A percentile compares a stretch with the other conserved stretches of the same genome.
Conservation (phyloP, 805 yeast genomes). For the Kodamaea sagamina region DNA sequence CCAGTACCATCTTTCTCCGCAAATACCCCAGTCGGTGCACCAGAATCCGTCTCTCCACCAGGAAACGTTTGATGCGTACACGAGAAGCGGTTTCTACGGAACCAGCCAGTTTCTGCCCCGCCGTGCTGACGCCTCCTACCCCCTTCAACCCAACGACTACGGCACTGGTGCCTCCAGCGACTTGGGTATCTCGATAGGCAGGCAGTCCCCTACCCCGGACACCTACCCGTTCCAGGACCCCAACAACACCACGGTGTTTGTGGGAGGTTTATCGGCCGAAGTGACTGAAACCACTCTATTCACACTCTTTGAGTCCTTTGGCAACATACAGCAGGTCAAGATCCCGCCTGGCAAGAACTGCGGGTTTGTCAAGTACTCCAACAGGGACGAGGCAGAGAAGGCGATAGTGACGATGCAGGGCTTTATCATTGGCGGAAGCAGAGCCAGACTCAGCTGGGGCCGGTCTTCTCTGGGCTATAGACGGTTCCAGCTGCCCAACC, state of each 20-base stretch:
- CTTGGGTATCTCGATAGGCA: neutral
- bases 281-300: constrained; percentile 62
- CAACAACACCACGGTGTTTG: constrained; percentile 72
- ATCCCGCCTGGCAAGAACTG: constrained; percentile 83
- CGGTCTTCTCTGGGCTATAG: constrained; percentile 44
- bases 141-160: neutral
- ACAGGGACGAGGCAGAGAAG: constrained; percentile 78
- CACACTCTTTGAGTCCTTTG: constrained; percentile 70
- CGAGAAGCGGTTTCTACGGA: no score
- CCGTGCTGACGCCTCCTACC: neutral
- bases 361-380: constrained; percentile 83
- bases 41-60: no score
- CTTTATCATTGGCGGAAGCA: constrained; percentile 78
- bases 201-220: neutral
- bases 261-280: constrained; percentile 71
- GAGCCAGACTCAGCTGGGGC: constrained; percentile 89
- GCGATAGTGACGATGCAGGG: constrained; percentile 91
- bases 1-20: no score
- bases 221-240: constrained; percentile 41
- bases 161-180: neutral
- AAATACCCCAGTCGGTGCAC: no score
- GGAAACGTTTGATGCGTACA: no score
- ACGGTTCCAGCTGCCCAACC: constrained; percentile 27
- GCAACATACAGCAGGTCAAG: constrained; percentile 66
- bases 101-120: no score